Evolutionary conservation across 2,329 filamentous ascomycete species (phyloP).

Genomic region (Trichoderma aggressivum): DNA sequence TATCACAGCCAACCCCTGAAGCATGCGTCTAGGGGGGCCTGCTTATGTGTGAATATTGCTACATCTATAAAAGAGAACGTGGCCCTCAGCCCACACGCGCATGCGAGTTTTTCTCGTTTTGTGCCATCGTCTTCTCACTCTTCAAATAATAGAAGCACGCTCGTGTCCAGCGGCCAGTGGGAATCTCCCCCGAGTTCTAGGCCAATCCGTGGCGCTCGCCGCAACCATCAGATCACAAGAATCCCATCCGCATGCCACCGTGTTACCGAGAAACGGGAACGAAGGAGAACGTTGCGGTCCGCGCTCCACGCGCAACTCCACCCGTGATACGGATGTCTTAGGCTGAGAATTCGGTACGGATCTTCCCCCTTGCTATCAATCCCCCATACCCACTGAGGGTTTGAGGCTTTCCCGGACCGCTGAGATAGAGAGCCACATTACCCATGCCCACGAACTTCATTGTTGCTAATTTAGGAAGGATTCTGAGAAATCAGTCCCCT

Average conservation of each 20-base stretch:
- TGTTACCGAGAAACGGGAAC: slow-evolving; percentile 2
- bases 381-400: neutral
- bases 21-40: neutral
- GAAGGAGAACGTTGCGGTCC: neutral
- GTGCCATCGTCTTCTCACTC: neutral
- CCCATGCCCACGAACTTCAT: neutral
- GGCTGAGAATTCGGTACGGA: neutral
- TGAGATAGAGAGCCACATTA: neutral
- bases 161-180: neutral
- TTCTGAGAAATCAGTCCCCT: neutral
- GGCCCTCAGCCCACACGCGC: neutral
- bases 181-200: neutral
- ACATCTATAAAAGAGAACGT: neutral
- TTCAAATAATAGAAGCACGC: neutral
- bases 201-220: neutral
- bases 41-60: neutral
- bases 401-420: slow-evolving; percentile 10
- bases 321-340: neutral
- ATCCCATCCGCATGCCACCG: neutral
- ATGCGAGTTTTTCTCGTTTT: neutral
- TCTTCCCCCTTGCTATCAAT: neutral
- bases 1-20: neutral
- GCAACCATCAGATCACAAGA: neutral
- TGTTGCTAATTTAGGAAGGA: neutral
- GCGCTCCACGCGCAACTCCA: slow-evolving; percentile 3